These are phyloP conservation scores for Gyrodon lividus DNA, from an alignment of 768 basidiomycete genomes.

Conservation along the genomic window DNA sequence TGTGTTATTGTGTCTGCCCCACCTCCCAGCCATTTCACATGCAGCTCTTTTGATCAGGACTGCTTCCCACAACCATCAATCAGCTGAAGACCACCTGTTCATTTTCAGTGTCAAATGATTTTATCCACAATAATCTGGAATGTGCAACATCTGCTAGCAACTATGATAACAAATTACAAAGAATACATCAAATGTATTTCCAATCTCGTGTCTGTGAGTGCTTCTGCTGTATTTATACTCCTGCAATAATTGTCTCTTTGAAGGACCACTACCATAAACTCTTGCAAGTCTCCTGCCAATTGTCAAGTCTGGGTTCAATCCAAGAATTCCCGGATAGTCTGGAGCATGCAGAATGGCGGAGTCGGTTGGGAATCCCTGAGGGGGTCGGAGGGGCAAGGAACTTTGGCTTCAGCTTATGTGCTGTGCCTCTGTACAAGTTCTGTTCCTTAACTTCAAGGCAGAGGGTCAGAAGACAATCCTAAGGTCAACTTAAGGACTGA, in stretches of 20 bases:
- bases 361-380: no score
- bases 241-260: background rate
- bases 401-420: no score
- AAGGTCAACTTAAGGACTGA: no score
- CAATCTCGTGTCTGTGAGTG: background rate
- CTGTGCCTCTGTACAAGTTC: no score
- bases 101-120: slow-evolving; percentile 15
- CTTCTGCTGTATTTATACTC: background rate
- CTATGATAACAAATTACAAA: background rate
- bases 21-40: background rate
- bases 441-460: no score
- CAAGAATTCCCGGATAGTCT: no score
- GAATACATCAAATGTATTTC: background rate
- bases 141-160: slow-evolving; percentile 1
- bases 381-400: no score
- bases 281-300: slow-evolving; percentile 9
- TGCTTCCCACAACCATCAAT: background rate
- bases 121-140: slow-evolving; percentile 14
- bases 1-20: background rate
- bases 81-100: background rate
- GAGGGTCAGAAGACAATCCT: no score
- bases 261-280: slow-evolving; percentile 18
- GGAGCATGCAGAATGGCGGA: no score
- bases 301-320: no score
- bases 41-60: background rate